Evolutionary conservation across 331 rosid genomes (phyloP).

Genomic region (Erythrophleum ivorense): DNA sequence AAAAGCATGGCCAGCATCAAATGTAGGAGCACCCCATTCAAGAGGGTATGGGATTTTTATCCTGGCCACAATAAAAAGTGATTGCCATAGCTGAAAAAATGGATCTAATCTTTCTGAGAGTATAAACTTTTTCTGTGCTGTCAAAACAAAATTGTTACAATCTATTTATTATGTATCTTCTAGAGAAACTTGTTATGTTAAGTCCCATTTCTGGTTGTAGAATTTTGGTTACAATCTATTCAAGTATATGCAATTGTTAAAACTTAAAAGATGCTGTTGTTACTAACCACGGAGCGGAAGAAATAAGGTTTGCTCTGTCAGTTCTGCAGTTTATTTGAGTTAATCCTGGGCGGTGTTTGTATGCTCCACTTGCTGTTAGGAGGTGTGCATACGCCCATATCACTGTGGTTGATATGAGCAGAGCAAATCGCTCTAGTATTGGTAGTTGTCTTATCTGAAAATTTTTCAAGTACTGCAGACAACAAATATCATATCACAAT

Average conservation of each 20-base stretch:
- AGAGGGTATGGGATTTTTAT: constrained; percentile 94
- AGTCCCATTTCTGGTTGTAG: background rate
- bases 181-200: background rate
- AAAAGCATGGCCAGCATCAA: constrained; percentile 89
- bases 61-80: constrained; percentile 57
- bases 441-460: constrained; percentile 79
- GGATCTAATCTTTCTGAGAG: background rate
- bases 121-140: background rate
- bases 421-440: constrained; percentile 85
- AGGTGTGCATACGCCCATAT: constrained; percentile 99
- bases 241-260: background rate
- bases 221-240: background rate
- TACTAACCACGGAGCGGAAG: constrained; percentile 97
- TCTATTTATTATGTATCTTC: background rate
- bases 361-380: constrained; percentile 93
- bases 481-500: constrained; percentile 32
- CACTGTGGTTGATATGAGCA: constrained; percentile 82
- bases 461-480: constrained; percentile 81
- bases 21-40: constrained; percentile 99
- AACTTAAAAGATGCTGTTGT: constrained; percentile 15
- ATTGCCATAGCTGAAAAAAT: constrained; percentile 5
- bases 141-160: background rate
- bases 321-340: constrained; percentile 91
- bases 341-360: constrained; percentile 76
- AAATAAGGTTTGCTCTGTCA: constrained; percentile 85